A percentile compares a stretch with the other conserved stretches of the same genome.
phyloP scores from a whole-genome alignment of 805 yeast genomes.

The Phaffomyces antillensis region DNA sequence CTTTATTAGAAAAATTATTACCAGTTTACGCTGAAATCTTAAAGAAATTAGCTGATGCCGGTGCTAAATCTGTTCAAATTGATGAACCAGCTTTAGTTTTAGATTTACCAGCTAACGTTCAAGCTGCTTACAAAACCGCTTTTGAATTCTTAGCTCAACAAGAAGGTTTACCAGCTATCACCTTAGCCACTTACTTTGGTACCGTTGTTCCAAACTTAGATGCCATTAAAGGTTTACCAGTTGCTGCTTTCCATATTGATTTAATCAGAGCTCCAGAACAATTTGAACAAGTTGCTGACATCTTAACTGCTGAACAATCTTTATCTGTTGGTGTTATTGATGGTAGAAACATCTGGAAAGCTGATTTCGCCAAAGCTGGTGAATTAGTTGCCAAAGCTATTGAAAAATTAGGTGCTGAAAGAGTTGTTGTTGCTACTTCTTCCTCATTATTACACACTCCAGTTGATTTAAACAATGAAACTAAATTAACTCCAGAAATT shows the following conservation, averaged over 20 bases:
- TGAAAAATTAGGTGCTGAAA: conserved; percentile 75
- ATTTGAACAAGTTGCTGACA: conserved; percentile 70
- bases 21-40: conserved; percentile 92
- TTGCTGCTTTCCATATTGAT: conserved; percentile 94
- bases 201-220: conserved; percentile 94
- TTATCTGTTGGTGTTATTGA: conserved; percentile 96
- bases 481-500: conserved; percentile 82
- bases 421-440: conserved; percentile 88
- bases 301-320: conserved; percentile 62
- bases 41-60: conserved; percentile 83
- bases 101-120: conserved; percentile 79
- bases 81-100: conserved; percentile 97
- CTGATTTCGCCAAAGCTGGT: conserved; percentile 84
- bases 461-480: conserved; percentile 88
- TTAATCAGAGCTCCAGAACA: conserved; percentile 95
- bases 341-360: conserved; percentile 99
- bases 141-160: conserved; percentile 65
- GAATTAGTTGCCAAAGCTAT: conserved; percentile 76
- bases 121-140: conserved; percentile 85
- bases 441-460: conserved; percentile 98
- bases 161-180: conserved; percentile 69
- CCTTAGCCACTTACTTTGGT: conserved; percentile 93
- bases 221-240: conserved; percentile 86
- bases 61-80: conserved; percentile 91
- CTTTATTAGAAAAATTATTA: conserved; percentile 79